Conservation (phyloP, 1,284 basidiomycete species). For the Microbotryum saponariae region DNA sequence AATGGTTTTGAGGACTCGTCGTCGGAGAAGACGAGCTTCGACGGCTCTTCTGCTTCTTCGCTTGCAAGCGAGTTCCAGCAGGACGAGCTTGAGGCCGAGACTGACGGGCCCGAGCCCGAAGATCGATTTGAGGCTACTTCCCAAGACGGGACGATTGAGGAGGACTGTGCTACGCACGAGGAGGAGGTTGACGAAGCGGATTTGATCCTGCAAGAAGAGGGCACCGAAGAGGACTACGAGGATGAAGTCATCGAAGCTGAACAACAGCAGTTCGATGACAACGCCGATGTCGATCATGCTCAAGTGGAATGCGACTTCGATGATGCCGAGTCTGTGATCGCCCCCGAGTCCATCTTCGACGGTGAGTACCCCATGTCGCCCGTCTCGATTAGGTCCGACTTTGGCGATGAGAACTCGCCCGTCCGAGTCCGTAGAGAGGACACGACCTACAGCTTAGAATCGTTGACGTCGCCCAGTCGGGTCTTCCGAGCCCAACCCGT, state of each 20-base stretch:
- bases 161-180: too few relatives aligned
- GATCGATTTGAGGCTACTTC: neutral
- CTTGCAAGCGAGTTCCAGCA: neutral
- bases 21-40: neutral
- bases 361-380: neutral
- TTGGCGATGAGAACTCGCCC: neutral
- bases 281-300: too few relatives aligned
- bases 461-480: neutral
- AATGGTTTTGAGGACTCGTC: neutral
- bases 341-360: too few relatives aligned
- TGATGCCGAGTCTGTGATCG: too few relatives aligned
- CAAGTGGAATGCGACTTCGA: too few relatives aligned
- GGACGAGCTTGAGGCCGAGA: neutral
- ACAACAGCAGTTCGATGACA: too few relatives aligned
- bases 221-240: too few relatives aligned
- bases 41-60: neutral
- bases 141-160: too few relatives aligned
- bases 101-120: neutral
- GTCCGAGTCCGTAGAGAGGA: too few relatives aligned
- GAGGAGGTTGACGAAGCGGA: too few relatives aligned
- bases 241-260: too few relatives aligned
- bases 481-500: slow-evolving; percentile 62
- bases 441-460: neutral
- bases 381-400: neutral
- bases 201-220: too few relatives aligned